These are phyloP conservation scores for Torulaspora microellipsoides DNA, from an alignment of 805 yeast genomes.

Conservation along the genomic window DNA sequence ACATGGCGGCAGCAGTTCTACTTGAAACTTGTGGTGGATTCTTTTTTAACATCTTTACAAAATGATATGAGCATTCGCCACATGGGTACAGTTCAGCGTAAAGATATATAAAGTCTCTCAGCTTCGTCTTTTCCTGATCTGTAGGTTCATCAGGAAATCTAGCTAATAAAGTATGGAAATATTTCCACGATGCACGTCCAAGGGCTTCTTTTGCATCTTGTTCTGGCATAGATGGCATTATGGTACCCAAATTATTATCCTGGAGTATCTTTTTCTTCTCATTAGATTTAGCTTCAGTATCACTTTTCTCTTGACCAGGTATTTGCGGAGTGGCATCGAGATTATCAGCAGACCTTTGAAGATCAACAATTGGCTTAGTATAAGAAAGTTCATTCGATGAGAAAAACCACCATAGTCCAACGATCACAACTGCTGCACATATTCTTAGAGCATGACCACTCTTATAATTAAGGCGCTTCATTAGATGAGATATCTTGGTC, in stretches of 20 bases:
- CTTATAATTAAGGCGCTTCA: slow-evolving; percentile 7
- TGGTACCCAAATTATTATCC: slow-evolving; percentile 37
- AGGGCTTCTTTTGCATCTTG: slow-evolving; percentile 63
- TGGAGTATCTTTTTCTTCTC: not conserved
- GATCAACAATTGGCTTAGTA: slow-evolving; percentile 21
- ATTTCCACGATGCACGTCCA: slow-evolving; percentile 88
- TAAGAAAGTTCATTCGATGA: slow-evolving; percentile 26
- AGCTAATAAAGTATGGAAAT: slow-evolving; percentile 87
- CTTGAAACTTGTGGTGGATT: slow-evolving; percentile 82
- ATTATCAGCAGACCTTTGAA: not conserved
- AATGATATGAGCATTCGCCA: slow-evolving; percentile 95
- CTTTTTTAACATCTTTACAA: slow-evolving; percentile 58
- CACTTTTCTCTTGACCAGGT: slow-evolving; percentile 9
- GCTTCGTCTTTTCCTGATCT: slow-evolving; percentile 54
- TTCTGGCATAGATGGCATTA: slow-evolving; percentile 94
- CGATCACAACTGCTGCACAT: slow-evolving; percentile 15
- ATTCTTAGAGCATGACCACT: slow-evolving; percentile 12
- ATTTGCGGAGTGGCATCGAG: not conserved
- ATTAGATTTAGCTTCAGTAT: not conserved
- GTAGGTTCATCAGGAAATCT: slow-evolving; percentile 85
- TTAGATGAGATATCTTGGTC: not conserved
- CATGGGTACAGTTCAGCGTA: slow-evolving; percentile 95
- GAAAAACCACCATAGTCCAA: slow-evolving; percentile 24
- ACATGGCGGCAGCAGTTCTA: slow-evolving; percentile 76
- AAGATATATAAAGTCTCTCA: slow-evolving; percentile 57